Evolutionary conservation across 2,329 filamentous ascomycete genomes (phyloP), one percentile per base, ranked within the genome.

Genomic region (Epichloe sp.): DNA sequence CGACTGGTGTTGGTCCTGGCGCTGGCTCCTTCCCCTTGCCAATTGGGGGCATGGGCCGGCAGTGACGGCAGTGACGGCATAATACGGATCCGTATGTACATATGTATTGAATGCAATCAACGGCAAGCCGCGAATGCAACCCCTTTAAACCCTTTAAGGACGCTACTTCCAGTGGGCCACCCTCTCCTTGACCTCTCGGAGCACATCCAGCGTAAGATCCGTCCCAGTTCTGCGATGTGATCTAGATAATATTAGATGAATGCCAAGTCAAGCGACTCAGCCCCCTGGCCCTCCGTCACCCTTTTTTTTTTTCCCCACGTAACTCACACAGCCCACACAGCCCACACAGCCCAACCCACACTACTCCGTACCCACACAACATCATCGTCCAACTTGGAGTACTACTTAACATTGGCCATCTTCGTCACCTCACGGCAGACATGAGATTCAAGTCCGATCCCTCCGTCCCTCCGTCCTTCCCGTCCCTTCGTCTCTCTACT

Each of bases 61-160:
- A 38, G 36, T 38, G 36, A 38, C 36, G 36, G 36, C 36, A 38
- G 36, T 38, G 36, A 38, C 36, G 36, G 36, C 36, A 38, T n/a
- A n/a, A n/a, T n/a, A n/a, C n/a, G n/a, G n/a, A n/a, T n/a, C n/a
- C n/a, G n/a, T n/a, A n/a, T n/a, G n/a, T n/a, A n/a, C n/a, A 2
- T 19, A 19, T 19, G 19, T 19, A 19, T 38, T 38, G 23, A 23
- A 23, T 23, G 23, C 23, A 23, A 23, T 23, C 23, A 6, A 23
- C 23, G 23, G 23, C 5, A 23, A 23, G 23, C 23, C 23, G 23
- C 23, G 23, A 23, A 23, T 23, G 23, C 23, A 23, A 23, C 21
- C 23, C 23, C 23, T 23, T 23, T 23, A 7, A 23, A 7, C 23
- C 21, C 19, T 21, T 19, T 3, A 19, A 21, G 19, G 19, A 21